These are phyloP conservation scores for Mrakia hoshinonis DNA, from an alignment of 768 basidiomycete species.

Conservation along the genomic window DNA sequence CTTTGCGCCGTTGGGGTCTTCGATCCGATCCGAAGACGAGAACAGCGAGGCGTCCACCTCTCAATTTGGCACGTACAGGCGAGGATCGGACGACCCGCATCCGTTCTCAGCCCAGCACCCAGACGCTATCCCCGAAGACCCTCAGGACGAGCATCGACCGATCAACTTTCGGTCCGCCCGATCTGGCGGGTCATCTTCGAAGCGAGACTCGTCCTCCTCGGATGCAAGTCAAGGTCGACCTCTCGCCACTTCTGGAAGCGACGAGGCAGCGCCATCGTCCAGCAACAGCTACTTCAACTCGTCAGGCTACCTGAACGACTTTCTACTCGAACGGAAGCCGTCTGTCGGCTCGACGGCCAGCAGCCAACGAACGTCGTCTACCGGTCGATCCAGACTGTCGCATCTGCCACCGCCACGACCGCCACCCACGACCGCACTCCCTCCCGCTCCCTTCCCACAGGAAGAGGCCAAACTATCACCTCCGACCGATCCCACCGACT, in stretches of 20 bases:
- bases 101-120: not conserved
- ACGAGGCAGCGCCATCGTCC: not conserved
- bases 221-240: not conserved
- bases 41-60: too few relatives aligned
- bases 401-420: not conserved
- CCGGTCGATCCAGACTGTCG: not conserved
- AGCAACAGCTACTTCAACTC: not conserved
- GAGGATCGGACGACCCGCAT: not conserved
- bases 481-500: too few relatives aligned
- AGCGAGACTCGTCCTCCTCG: not conserved
- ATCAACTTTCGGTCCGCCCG: not conserved
- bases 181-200: not conserved
- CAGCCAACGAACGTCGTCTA: not conserved
- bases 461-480: too few relatives aligned
- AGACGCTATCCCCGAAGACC: not conserved
- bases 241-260: not conserved
- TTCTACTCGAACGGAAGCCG: conserved; percentile 1
- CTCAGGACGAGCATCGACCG: not conserved
- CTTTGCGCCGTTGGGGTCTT: too few relatives aligned
- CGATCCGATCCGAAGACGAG: too few relatives aligned
- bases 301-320: conserved; percentile 1
- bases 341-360: not conserved
- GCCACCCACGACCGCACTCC: not conserved
- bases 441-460: not conserved
- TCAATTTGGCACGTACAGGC: too few relatives aligned